phyloP scores from a whole-genome alignment of 306 rosid genomes.

The Corylus avellana region DNA sequence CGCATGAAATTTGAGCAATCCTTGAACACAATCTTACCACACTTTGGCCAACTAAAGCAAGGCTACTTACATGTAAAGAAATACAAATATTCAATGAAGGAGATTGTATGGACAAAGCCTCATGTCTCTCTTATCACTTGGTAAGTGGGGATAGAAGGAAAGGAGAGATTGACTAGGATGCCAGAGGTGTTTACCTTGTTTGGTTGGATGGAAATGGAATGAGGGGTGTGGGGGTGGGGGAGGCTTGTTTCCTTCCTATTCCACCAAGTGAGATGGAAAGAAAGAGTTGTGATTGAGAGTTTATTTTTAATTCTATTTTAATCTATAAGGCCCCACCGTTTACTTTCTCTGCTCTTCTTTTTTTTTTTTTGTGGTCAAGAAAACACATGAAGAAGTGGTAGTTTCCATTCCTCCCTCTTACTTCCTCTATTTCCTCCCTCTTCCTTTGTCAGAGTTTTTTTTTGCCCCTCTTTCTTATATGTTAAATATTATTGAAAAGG shows the following conservation, averaged over 20 bases:
- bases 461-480: not conserved
- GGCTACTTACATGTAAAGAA: not conserved
- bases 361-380: not conserved
- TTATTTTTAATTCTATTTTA: not conserved
- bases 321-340: not conserved
- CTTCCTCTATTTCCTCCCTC: not conserved
- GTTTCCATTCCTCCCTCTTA: not conserved
- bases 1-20: not conserved
- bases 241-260: not conserved
- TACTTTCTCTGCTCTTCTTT: not conserved
- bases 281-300: not conserved
- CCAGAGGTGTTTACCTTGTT: not conserved
- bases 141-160: constrained; percentile 1
- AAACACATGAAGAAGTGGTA: not conserved
- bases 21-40: not conserved
- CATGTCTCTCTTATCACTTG: not conserved
- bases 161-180: not conserved
- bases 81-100: not conserved
- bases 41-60: not conserved
- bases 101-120: not conserved
- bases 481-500: not conserved
- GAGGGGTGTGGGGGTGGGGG: too few species aligned
- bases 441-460: not conserved
- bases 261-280: not conserved
- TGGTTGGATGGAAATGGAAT: not conserved